Percentiles rank a stretch among this genome's conserved stretches.
phyloP scores from a whole-genome alignment of 2,329 filamentous ascomycete genomes.

The Pestalotiopsis sp. region DNA sequence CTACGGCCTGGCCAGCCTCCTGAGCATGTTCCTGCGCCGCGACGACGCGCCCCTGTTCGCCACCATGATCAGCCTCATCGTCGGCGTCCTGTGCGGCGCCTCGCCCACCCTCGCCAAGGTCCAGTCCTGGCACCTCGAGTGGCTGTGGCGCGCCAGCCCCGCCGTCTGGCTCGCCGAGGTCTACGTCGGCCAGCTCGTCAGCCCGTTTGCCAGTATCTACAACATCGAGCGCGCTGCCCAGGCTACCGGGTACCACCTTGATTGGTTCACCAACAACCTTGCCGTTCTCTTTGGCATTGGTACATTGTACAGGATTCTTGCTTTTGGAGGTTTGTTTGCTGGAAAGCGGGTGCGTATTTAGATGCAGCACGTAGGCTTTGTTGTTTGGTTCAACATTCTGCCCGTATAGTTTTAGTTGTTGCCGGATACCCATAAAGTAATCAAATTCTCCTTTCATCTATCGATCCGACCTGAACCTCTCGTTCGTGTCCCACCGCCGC shows the following conservation, averaged over 20 bases:
- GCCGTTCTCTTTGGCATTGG: conserved; percentile 45
- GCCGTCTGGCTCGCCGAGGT: conserved; percentile 59
- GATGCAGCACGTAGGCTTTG: background rate
- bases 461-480: no score
- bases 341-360: conserved; percentile 35
- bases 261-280: conserved; percentile 47
- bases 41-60: conserved; percentile 61
- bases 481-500: no score
- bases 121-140: conserved; percentile 53
- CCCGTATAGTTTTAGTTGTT: background rate
- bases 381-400: background rate
- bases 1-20: conserved; percentile 54
- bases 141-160: conserved; percentile 57
- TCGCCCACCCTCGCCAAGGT: conserved; percentile 53
- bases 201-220: conserved; percentile 53
- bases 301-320: conserved; percentile 45
- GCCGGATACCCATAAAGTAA: background rate
- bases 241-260: conserved; percentile 47
- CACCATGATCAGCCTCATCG: conserved; percentile 55
- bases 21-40: conserved; percentile 56
- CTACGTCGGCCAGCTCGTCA: conserved; percentile 55
- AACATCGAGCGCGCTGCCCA: conserved; percentile 46
- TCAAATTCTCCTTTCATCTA: background rate
- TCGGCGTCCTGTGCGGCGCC: conserved; percentile 56
- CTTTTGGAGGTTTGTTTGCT: conserved; percentile 40